Percentiles rank a stretch among this genome's conserved stretches.
phyloP scores from a whole-genome alignment of 2,329 filamentous ascomycete genomes.

The Fusarium praegraminearum region DNA sequence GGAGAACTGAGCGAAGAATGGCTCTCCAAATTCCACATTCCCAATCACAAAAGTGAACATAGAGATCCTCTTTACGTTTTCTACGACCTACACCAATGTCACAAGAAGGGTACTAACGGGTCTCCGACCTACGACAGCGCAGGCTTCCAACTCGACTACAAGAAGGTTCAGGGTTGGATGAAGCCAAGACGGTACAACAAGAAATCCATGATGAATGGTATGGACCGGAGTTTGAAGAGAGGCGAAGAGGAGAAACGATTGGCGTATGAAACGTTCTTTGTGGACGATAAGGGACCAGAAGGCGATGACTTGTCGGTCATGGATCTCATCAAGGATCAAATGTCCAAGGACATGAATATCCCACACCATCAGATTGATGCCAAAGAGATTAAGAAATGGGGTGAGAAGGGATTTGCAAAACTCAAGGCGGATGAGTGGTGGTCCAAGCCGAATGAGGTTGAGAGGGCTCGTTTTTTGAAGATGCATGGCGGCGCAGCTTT shows the following conservation, averaged over 20 bases:
- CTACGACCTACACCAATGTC: conserved; percentile 31
- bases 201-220: conserved; percentile 11
- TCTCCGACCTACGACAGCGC: conserved; percentile 28
- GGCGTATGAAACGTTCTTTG: conserved; percentile 18
- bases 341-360: conserved; percentile 32
- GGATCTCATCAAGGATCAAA: conserved; percentile 30
- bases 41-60: not conserved
- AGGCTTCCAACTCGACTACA: conserved; percentile 38
- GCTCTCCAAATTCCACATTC: conserved; percentile 19
- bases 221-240: conserved; percentile 5
- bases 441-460: conserved; percentile 22
- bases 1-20: conserved; percentile 22
- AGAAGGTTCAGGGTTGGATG: conserved; percentile 33
- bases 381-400: conserved; percentile 16
- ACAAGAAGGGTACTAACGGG: conserved; percentile 33
- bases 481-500: not conserved
- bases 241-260: not conserved
- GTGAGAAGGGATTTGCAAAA: conserved; percentile 19
- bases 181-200: conserved; percentile 30
- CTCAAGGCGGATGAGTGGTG: conserved; percentile 28
- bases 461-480: conserved; percentile 13
- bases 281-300: conserved; percentile 4
- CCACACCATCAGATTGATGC: conserved; percentile 35
- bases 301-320: not conserved
- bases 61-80: not conserved